phyloP scores from a whole-genome alignment of 2,329 filamentous ascomycete genomes.

The Alternaria ethzedia region DNA sequence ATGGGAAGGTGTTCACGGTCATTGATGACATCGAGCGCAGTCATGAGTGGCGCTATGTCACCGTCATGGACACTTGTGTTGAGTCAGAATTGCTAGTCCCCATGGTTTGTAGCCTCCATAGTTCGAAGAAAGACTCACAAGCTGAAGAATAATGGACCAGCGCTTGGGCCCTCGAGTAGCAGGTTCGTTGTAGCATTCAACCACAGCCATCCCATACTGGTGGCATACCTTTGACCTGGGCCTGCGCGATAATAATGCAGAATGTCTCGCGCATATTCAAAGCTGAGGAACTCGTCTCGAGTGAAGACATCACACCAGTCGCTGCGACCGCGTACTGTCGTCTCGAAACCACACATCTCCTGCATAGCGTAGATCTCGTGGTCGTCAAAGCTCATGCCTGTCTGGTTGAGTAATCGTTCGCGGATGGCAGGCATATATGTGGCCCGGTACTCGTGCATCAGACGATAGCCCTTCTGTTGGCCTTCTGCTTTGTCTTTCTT shows the following conservation, averaged over 20 bases:
- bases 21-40: constrained; percentile 59
- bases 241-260: constrained; percentile 66
- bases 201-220: constrained; percentile 64
- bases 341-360: constrained; percentile 67
- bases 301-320: constrained; percentile 65
- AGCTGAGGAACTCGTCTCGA: constrained; percentile 59
- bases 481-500: constrained; percentile 50
- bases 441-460: constrained; percentile 55
- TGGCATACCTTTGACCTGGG: constrained; percentile 61
- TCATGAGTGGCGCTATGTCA: constrained; percentile 63
- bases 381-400: constrained; percentile 52
- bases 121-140: constrained; percentile 51
- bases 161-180: constrained; percentile 51
- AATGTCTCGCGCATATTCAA: constrained; percentile 65
- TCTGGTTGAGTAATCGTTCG: constrained; percentile 52
- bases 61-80: constrained; percentile 60
- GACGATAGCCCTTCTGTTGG: constrained; percentile 58
- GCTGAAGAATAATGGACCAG: constrained; percentile 61
- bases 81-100: background rate
- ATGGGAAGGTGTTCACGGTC: constrained; percentile 55
- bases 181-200: constrained; percentile 62
- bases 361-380: constrained; percentile 65
- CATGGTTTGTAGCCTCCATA: background rate
- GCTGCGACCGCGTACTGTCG: constrained; percentile 59
- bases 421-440: constrained; percentile 58